A percentile compares a stretch with the other conserved stretches of the same genome.
These are phyloP conservation scores for Leishmania braziliensis DNA, from an alignment of 208 protist species.

Conservation along the genomic window DNA sequence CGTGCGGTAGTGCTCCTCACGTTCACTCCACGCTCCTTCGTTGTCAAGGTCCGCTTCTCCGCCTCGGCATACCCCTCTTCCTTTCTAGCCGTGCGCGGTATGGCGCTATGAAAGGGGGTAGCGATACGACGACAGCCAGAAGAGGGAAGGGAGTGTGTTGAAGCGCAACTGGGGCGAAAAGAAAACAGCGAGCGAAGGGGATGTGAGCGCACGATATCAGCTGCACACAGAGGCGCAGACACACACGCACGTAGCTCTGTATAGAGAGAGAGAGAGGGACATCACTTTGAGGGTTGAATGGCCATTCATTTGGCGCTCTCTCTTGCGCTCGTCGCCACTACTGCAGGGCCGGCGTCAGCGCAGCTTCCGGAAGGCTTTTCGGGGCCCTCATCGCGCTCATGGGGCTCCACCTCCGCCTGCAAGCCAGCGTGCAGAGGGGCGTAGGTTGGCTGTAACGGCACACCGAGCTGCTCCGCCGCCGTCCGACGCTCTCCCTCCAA, in stretches of 20 bases:
- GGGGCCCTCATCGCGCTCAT: background rate
- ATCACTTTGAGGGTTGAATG: too few species aligned
- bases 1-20: background rate
- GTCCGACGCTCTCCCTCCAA: conserved; percentile 59
- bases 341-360: background rate
- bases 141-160: background rate
- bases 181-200: background rate
- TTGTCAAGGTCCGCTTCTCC: background rate
- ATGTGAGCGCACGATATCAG: background rate
- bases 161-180: background rate
- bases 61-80: background rate
- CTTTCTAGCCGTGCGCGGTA: background rate
- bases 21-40: background rate
- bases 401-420: conserved; percentile 2
- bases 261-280: background rate
- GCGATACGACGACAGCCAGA: background rate
- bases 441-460: conserved; percentile 10
- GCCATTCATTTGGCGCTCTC: background rate
- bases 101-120: background rate
- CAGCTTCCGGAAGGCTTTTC: background rate
- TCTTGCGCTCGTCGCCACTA: background rate
- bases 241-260: background rate
- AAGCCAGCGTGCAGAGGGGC: conserved; percentile 50
- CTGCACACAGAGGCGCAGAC: background rate
- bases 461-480: conserved; percentile 34